Conservation (phyloP, 305 asterid species). For the Fraxinus angustifolia region DNA sequence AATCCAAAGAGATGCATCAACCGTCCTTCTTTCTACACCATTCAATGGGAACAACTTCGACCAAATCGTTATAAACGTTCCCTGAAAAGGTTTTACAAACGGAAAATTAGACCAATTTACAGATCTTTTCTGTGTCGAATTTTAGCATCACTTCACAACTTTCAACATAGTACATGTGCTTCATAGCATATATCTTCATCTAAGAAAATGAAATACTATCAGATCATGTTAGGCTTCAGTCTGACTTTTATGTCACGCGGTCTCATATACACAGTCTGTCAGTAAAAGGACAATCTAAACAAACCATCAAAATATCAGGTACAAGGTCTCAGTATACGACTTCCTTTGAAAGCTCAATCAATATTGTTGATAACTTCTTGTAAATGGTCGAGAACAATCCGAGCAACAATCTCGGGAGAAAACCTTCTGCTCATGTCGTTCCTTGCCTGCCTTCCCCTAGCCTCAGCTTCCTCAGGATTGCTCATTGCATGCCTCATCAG, state of each 20-base stretch:
- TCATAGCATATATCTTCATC: neutral
- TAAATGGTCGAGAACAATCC: constrained; percentile 42
- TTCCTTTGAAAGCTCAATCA: constrained; percentile 13
- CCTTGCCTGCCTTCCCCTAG: constrained; percentile 60
- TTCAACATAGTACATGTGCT: neutral
- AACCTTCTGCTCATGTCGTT: constrained; percentile 54
- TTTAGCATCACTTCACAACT: neutral
- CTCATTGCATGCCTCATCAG: constrained; percentile 51
- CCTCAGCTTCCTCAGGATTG: constrained; percentile 43
- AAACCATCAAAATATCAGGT: neutral
- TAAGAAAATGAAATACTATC: neutral
- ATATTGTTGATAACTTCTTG: constrained; percentile 28
- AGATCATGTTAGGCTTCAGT: neutral
- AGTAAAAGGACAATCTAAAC: neutral
- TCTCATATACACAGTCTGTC: neutral
- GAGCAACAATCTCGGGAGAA: constrained; percentile 56
- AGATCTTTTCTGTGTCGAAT: neutral
- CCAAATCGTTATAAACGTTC: neutral
- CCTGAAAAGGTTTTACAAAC: neutral
- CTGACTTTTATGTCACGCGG: neutral
- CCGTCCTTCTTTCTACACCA: neutral
- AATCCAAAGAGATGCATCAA: neutral
- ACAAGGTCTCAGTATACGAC: neutral
- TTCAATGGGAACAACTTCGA: neutral
- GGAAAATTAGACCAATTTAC: neutral